phyloP scores from a whole-genome alignment of 345 rosid species.

The Aegle marmelos region DNA sequence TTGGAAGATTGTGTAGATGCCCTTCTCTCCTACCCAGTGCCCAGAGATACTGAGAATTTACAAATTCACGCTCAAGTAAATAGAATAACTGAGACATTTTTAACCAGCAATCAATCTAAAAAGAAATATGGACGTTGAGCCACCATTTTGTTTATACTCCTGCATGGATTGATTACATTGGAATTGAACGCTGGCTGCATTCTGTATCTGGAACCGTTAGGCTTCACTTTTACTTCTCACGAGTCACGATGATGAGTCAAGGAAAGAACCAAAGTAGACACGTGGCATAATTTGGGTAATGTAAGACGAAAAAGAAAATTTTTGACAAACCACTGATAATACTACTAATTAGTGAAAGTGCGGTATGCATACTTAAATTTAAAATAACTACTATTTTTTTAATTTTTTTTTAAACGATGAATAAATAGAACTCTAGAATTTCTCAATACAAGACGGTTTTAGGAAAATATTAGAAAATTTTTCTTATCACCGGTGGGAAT shows the following conservation, averaged over 20 bases:
- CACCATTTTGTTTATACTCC: conserved; percentile 35
- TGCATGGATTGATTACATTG: conserved; percentile 39
- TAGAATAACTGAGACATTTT: conserved; percentile 66
- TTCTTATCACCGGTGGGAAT: too few relatives aligned
- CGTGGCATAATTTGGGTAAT: too few relatives aligned
- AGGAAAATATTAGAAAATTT: too few relatives aligned
- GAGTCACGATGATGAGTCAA: conserved; percentile 39
- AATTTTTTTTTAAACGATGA: too few relatives aligned
- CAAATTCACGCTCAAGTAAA: conserved; percentile 65
- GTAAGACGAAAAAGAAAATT: too few relatives aligned
- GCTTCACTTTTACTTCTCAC: conserved; percentile 43
- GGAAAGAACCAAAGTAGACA: conserved; percentile 29
- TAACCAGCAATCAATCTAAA: conserved; percentile 56
- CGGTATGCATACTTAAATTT: too few relatives aligned
- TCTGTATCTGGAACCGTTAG: conserved; percentile 14
- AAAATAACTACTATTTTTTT: too few relatives aligned
- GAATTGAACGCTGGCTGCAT: conserved; percentile 35
- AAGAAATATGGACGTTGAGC: conserved; percentile 74
- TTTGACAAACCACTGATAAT: too few relatives aligned
- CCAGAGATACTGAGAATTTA: conserved; percentile 54
- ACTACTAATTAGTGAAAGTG: too few relatives aligned
- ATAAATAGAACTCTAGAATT: too few relatives aligned
- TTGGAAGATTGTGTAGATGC: conserved; percentile 78
- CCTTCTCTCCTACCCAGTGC: conserved; percentile 80
- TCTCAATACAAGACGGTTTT: too few relatives aligned